Evolutionary conservation across 495 filamentous ascomycete genomes (phyloP), one percentile per base, ranked within the genome.

Genomic region (Aspergillus indologenus): DNA sequence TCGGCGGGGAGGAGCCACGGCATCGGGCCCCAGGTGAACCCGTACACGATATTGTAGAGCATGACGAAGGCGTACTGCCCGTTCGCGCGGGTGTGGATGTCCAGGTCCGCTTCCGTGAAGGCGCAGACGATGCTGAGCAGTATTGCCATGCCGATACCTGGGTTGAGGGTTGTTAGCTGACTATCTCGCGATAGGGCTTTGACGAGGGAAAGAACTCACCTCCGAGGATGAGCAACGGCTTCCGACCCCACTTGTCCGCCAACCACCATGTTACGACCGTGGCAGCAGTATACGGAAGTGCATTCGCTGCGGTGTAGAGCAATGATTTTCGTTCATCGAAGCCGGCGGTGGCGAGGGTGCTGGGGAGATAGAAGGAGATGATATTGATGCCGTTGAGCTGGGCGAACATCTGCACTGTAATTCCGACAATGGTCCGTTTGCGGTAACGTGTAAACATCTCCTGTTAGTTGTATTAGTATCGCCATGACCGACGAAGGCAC

Each of bases 1-100:
- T 92, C 89, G 11, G 85, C 86, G 7, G 85, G 81, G 15, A 87
- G 79, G 18, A 85, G 78, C 87, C 88, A 91, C 12, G 88, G 78
- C 54, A 90, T 84, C 3, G 89, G 89, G 31, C 87, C 88, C 88
- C 88, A 90, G 22, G 69, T 70, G 29, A 68, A 68, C 3, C 66
- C 70, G 62, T 71, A 72, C 7, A 70, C 67, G 34, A 62, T 62
- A 44, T 66, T 68, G 59, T 64, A 70, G 19, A 78, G 61, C 45
- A 79, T 75, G 19, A 78, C 68, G 60, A 80, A 81, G 21, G 72
- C 67, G 50, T 69, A 69, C 52, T 67, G 62, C 23, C 67, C 67
- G 23, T 69, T 62, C 11, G 67, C 64, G 54, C 62, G 62, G 40
- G 43, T 50, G n/a, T 61, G 56, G 31, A 67, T 53, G 12, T 54